These are phyloP conservation scores for Vanrija sp. DNA, from an alignment of 1,284 basidiomycete genomes.

Conservation along the genomic window DNA sequence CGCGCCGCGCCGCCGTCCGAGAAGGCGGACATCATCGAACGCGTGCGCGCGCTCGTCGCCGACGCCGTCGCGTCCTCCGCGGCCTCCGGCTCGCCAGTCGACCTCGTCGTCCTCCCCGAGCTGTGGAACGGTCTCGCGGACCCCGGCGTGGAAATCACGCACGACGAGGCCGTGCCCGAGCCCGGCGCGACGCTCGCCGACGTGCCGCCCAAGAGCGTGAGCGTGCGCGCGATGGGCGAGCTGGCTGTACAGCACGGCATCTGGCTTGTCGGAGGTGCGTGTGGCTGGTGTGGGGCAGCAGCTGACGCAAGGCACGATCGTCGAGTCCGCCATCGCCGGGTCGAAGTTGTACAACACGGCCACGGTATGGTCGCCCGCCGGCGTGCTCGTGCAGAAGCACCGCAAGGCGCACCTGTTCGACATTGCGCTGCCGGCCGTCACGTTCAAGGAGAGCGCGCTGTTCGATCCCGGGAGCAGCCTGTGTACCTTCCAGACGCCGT, in stretches of 20 bases:
- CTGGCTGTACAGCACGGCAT: no score
- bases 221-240: no score
- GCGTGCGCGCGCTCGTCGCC: no score
- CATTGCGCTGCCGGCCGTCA: slow-evolving; percentile 89
- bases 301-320: no score
- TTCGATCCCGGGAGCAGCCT: slow-evolving; percentile 66
- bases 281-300: no score
- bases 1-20: no score
- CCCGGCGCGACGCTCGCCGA: no score
- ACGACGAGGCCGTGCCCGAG: slow-evolving; percentile 36
- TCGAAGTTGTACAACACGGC: slow-evolving; percentile 72
- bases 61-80: neutral
- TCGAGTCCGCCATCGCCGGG: no score
- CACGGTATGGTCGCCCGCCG: slow-evolving; percentile 75
- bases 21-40: no score
- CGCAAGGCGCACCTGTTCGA: slow-evolving; percentile 91
- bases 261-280: no score
- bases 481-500: slow-evolving; percentile 74
- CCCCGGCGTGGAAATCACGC: slow-evolving; percentile 73
- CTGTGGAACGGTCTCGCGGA: slow-evolving; percentile 73
- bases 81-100: neutral
- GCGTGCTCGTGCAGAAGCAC: slow-evolving; percentile 69
- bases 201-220: no score
- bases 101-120: slow-evolving; percentile 62
- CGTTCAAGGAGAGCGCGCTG: slow-evolving; percentile 64